Base-by-base conservation (phyloP, 805 yeast species). In the Candida peoriensis region DNA sequence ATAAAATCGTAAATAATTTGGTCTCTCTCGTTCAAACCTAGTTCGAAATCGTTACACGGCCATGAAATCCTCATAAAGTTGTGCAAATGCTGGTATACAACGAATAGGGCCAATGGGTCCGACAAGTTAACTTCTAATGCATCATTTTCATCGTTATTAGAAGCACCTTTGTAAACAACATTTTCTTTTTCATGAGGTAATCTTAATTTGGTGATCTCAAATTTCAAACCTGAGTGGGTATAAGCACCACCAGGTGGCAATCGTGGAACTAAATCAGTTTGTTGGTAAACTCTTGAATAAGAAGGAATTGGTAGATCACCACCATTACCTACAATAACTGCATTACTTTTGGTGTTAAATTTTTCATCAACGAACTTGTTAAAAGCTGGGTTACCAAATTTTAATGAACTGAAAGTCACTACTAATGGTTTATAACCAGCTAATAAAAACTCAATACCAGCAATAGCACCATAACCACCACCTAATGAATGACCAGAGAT, bases 401-500 rank as follows among this genome's bases (percentile, higher is more conserved):
- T 74, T 1, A 90, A 86, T 11, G 76, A 70, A 2, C 80, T 93
- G 57, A 61, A 77, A 1, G 82, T 66, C 15, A 81, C 55, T 2
- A 79, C 73, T 56, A 68, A 50, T 1, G 83, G 81, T 7, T 71
- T 54, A 37, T 59, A 60, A 0, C 85, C 86, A 50, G 72, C 43
- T 14, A 74, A 47, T 36, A 68, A 58, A 30, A 79, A 63, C 47
- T 83, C 93, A 16, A 76, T 63, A 0, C 82, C 90, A 8, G 74
- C 68, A 22, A 84, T 57, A 4, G 67, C 57, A 2, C 88, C 80
- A 33, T 81, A 54, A 0, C 89, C 88, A 6, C 80, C 94, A 4
- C 88, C 89, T 27, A 84, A 57, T 0, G 93, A 84, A 56, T 85
- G 95, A 0, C 94, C 94, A 1, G 78, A 62, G 2, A 80, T 65